Percentiles rank a stretch among this genome's conserved stretches.
Conservation (phyloP, 176 grass and related monocot species). For the Zoysia pacifica region DNA sequence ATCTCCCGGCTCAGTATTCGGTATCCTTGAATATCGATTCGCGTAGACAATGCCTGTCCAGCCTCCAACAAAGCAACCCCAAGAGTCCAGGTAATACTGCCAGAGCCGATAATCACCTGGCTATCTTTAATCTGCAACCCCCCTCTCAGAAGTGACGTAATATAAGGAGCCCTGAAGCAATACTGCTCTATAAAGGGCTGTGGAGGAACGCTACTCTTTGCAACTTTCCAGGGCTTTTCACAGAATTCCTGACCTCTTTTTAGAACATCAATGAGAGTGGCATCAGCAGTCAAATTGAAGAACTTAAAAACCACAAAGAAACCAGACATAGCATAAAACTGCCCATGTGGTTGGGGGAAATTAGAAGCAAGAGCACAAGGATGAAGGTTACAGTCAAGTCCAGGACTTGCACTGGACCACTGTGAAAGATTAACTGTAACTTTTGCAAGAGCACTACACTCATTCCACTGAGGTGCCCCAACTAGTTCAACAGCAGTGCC, state of each 20-base stretch:
- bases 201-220: slow-evolving; percentile 81
- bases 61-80: slow-evolving; percentile 89
- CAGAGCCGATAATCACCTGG: slow-evolving; percentile 80
- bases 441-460: slow-evolving; percentile 78
- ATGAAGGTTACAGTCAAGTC: slow-evolving; percentile 69
- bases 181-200: slow-evolving; percentile 97
- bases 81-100: slow-evolving; percentile 93
- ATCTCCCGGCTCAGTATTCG: slow-evolving; percentile 63
- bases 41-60: slow-evolving; percentile 62
- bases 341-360: slow-evolving; percentile 68
- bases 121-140: slow-evolving; percentile 85
- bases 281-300: slow-evolving; percentile 88
- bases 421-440: slow-evolving; percentile 76
- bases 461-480: slow-evolving; percentile 78
- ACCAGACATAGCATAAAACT: slow-evolving; percentile 92
- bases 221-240: slow-evolving; percentile 83
- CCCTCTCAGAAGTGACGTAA: slow-evolving; percentile 84
- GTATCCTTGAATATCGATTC: slow-evolving; percentile 74
- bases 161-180: slow-evolving; percentile 92
- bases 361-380: slow-evolving; percentile 78
- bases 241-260: slow-evolving; percentile 80
- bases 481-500: slow-evolving; percentile 73
- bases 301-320: slow-evolving; percentile 96
- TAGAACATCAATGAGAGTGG: slow-evolving; percentile 74
- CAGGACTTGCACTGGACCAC: slow-evolving; percentile 73